Evolutionary conservation across 225 moss, liverwort and hornwort genomes (phyloP), one percentile per base, ranked within the genome.

Genomic region (Ulota crispa): DNA sequence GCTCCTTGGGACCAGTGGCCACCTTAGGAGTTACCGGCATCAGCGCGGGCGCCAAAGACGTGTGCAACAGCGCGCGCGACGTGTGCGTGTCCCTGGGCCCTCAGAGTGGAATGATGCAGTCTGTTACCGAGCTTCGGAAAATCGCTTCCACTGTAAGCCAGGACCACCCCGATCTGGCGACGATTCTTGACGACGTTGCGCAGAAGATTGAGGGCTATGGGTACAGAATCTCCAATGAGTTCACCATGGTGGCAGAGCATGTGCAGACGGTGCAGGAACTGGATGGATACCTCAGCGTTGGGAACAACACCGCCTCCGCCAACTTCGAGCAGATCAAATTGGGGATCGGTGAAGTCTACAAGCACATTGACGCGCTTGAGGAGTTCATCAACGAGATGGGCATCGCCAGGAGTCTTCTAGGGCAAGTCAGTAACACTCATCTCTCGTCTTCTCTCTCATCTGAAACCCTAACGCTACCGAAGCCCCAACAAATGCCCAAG

Each of bases 211-310:
- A 86, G 23, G 59, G 62, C 2, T 89, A 76, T 4, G 88, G 80
- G 4, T 60, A 37, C 32, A 82, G 63, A 70, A 85, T 92, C 78
- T 91, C 87, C 39, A 30, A 37, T 5, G 93, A 92, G 68, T 80
- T 95, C 24, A 87, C 86, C 19, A 70, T 73, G 73, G 32, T 95
- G 70, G 86, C 92, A n/a, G 68, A 77, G 65, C 89, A 92, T 82
- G 87, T 95, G 66, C 84, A 83, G 41, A 60, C 55, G 28, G 77
- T 95, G 18, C 88, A 93, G 78, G 78, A 2, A 3, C 3, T 89
- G 1, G 81, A 92, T 75, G 85, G 88, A 9, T 80, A 91, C 73
- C 71, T 95, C 19, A 95, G 91, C 47, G 83, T 83, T 3, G 89
- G 77, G 18, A 93, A 91, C 36, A 88, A 89, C 18, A 88, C 77